Evolutionary conservation across 345 rosid species (phyloP), one percentile per base, ranked within the genome.

Genomic region (Aurinia saxatilis): DNA sequence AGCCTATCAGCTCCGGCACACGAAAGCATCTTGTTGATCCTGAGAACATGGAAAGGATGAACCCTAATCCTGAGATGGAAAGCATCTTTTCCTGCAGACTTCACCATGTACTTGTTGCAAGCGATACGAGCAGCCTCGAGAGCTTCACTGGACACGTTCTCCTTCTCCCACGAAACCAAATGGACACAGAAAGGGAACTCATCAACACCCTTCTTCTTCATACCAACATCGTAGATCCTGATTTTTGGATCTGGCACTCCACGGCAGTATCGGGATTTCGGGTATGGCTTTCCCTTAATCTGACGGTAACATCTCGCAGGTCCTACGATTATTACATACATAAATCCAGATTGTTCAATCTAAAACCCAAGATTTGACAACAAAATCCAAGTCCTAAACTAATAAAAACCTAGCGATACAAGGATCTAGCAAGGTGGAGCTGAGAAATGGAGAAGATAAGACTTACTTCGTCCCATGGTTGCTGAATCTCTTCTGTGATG

Each of bases 1-100:
- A 82, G 82, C 69, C 82, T 80, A 76, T 82, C 84, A 73, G 87
- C 87, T 35, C 87, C 87, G 2, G 87, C 87, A 45, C 87, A 80
- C 0, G 87, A 82, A 80, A 82, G 87, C 87, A 82, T 82, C 82
- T 82, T 80, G 64, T 82, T 82, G 68, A 82, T 82, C 1, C 87
- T 50, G 10, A 82, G 15, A 2, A 82, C 84, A 72, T 82, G 84
- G 73, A 79, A 80, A 2, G 84, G 84, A 21, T 82, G 87, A 35
- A 82, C 87, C 64, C 87, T 68, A 19, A 80, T 79, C 57, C 87
- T 59, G 46, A 82, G 42, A 66, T 80, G 87, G 68, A 82, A 82
- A 0, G 87, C 82, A 39, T 82, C 87, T 55, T 82, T 82, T 6
- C 87, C 87, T 17, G 87, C 84, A 27, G 58, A 78, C 41, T 82